Conservation (phyloP, 352 stramenopile species). For the Phytophthora pinifolia region DNA sequence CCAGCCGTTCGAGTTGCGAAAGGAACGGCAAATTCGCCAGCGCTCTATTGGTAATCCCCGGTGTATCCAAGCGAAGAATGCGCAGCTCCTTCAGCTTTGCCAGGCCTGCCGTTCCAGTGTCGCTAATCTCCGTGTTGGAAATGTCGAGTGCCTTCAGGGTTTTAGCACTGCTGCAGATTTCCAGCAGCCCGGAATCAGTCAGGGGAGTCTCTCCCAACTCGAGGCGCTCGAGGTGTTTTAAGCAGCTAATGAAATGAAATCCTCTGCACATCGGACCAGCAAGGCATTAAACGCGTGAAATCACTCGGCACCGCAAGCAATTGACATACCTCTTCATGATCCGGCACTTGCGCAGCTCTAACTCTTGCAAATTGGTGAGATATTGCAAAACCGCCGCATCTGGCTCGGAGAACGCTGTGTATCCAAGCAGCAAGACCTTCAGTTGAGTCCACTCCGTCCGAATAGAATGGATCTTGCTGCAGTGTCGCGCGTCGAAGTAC, state of each 20-base stretch:
- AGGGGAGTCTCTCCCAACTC: constrained; percentile 61
- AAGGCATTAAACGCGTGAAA: constrained; percentile 3
- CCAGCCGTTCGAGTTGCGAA: constrained; percentile 50
- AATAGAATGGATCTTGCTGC: constrained; percentile 52
- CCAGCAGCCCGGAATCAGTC: constrained; percentile 54
- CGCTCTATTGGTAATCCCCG: constrained; percentile 63
- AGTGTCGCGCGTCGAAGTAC: constrained; percentile 76
- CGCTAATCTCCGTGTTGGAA: constrained; percentile 71
- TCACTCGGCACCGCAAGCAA: neutral
- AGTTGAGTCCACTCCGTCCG: constrained; percentile 55
- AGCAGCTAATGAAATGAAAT: constrained; percentile 70
- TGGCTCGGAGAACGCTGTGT: constrained; percentile 63
- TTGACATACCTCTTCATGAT: constrained; percentile 65
- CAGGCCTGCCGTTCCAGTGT: constrained; percentile 51
- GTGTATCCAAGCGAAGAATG: constrained; percentile 63
- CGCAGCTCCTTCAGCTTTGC: constrained; percentile 52
- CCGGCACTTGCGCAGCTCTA: constrained; percentile 66
- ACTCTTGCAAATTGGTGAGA: constrained; percentile 51
- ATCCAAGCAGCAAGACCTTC: constrained; percentile 53
- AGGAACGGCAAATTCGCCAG: constrained; percentile 58
- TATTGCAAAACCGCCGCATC: constrained; percentile 58
- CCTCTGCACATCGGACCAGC: constrained; percentile 31
- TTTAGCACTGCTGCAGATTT: constrained; percentile 52
- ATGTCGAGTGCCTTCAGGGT: constrained; percentile 61
- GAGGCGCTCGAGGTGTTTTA: constrained; percentile 54